Evolutionary conservation across 257 asterid genomes (phyloP).

Genomic region (Schizonepeta tenuifolia): DNA sequence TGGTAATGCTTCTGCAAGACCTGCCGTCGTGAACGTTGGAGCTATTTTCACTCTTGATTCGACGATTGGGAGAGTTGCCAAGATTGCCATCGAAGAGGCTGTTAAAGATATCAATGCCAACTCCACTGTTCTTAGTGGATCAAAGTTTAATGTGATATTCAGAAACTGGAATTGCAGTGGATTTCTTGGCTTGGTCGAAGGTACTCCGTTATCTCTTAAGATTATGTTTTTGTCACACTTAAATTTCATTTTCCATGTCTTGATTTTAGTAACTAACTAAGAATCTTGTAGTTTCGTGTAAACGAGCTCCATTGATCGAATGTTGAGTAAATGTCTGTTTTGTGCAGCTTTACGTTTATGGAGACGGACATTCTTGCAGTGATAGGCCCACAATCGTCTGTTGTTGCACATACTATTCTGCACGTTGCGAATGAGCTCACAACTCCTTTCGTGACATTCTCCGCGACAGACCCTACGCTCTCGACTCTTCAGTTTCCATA

Average conservation of each 20-base stretch:
- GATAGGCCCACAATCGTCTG: slow-evolving; percentile 87
- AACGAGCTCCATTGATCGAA: slow-evolving; percentile 12
- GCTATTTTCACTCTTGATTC: slow-evolving; percentile 78
- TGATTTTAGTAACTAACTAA: neutral
- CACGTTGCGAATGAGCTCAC: slow-evolving; percentile 71
- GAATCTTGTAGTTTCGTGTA: neutral
- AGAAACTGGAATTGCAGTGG: slow-evolving; percentile 84
- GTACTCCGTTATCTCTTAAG: slow-evolving; percentile 36
- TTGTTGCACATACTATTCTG: slow-evolving; percentile 72
- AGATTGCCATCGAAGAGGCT: slow-evolving; percentile 91
- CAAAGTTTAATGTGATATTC: slow-evolving; percentile 52
- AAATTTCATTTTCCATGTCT: neutral
- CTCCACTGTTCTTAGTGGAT: slow-evolving; percentile 66
- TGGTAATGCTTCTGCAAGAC: slow-evolving; percentile 61
- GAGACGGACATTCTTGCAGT: slow-evolving; percentile 73
- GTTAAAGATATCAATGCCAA: slow-evolving; percentile 84
- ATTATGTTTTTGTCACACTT: neutral
- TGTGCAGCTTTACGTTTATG: slow-evolving; percentile 58
- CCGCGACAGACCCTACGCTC: slow-evolving; percentile 91
- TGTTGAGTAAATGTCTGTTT: slow-evolving; percentile 23
- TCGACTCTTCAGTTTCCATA: slow-evolving; percentile 77
- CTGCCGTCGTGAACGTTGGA: slow-evolving; percentile 71
- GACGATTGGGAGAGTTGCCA: slow-evolving; percentile 83
- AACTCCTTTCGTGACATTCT: slow-evolving; percentile 78
- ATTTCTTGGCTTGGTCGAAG: slow-evolving; percentile 86